phyloP scores from a whole-genome alignment of 768 basidiomycete genomes.

The Lactarius akahatsu region DNA sequence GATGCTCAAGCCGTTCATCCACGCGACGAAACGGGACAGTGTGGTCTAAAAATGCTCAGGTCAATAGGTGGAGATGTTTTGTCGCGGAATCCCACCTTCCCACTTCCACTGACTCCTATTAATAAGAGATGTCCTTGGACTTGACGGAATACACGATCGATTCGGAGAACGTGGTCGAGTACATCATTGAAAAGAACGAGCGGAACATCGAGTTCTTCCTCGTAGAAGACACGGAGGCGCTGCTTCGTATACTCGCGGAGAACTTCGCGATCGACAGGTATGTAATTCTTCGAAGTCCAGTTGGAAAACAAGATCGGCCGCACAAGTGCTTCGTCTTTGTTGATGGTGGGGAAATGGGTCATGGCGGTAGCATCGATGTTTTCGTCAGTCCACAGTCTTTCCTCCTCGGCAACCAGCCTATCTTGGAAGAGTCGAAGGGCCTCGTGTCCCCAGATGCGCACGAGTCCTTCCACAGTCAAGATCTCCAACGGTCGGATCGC shows the following conservation, averaged over 20 bases:
- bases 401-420: constrained; percentile 89
- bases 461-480: constrained; percentile 91
- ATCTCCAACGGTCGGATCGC: constrained; percentile 92
- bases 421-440: constrained; percentile 97
- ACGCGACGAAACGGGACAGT: constrained; percentile 95
- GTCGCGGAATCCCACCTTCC: constrained; percentile 64
- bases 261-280: constrained; percentile 90
- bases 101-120: constrained; percentile 97
- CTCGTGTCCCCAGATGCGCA: constrained; percentile 98
- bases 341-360: constrained; percentile 92
- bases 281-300: constrained; percentile 97
- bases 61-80: neutral
- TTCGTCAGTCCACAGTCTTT: constrained; percentile 94
- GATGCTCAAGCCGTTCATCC: constrained; percentile 99
- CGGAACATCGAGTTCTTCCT: constrained; percentile 97
- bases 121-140: constrained; percentile 94
- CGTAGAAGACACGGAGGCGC: constrained; percentile 95
- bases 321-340: constrained; percentile 77
- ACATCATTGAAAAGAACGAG: constrained; percentile 99
- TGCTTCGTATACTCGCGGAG: constrained; percentile 97
- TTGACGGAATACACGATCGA: constrained; percentile 98
- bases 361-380: constrained; percentile 80
- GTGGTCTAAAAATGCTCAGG: constrained; percentile 67
- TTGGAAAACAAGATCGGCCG: constrained; percentile 97
- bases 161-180: constrained; percentile 94